Conservation (phyloP, 306 rosid species). For the Rosa chinensis region DNA sequence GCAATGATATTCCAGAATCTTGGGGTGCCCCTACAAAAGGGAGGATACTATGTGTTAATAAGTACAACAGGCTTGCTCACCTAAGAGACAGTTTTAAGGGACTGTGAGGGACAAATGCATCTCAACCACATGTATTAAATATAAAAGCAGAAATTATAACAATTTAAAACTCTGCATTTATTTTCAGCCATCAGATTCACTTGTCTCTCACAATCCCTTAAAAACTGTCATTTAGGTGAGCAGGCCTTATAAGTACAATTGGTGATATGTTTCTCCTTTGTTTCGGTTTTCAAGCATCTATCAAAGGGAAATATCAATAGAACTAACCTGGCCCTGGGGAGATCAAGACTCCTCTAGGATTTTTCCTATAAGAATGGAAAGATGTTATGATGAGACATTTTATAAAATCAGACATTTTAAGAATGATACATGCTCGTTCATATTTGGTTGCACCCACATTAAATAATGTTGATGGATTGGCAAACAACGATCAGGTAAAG, state of each 20-base stretch:
- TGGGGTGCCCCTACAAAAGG: constrained; percentile 57
- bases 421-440: constrained; percentile 5
- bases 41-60: not conserved
- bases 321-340: constrained; percentile 90
- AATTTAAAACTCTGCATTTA: no score
- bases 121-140: no score
- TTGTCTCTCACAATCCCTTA: no score
- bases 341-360: constrained; percentile 86
- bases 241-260: not conserved
- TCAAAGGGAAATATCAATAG: not conserved
- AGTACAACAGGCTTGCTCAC: not conserved
- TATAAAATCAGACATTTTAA: not conserved
- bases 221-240: no score
- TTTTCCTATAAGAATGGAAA: constrained; percentile 46
- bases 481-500: not conserved
- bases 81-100: no score
- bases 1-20: constrained; percentile 88
- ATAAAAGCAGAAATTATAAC: no score
- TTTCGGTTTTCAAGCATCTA: not conserved
- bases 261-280: not conserved
- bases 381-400: not conserved
- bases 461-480: not conserved
- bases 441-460: constrained; percentile 14
- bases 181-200: no score
- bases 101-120: no score